Evolutionary conservation across 495 filamentous ascomycete species (phyloP), one percentile per base, ranked within the genome.

Genomic region (Lentithecium fluviatile): DNA sequence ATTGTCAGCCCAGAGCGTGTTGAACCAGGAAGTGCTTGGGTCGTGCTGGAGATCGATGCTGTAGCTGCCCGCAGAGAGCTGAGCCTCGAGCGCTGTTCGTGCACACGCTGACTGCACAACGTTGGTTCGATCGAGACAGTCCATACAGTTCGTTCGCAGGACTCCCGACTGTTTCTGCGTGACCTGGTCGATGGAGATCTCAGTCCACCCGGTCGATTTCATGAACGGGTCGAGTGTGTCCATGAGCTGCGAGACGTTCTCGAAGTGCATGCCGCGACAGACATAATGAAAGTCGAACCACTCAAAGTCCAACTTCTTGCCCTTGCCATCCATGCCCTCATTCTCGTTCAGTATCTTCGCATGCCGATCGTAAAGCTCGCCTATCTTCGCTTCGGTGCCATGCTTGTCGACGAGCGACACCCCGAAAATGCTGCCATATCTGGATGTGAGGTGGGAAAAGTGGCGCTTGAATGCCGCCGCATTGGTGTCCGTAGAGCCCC

Each of bases 281-380:
- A 86, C 85, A 19, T 81, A 78, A 68, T 97, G 93, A 69, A 97
- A 97, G 66, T 97, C 94, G 59, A 97, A 97, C 94, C 94, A 97
- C 71, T 92, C 90, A 66, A 94, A 91, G 0, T 75, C 79, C 29
- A 94, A 72, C 36, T 76, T 61, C 1, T 73, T 71, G n/a, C 75
- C 81, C 2, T 75, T 70, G 21, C 75, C 80, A 47, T 83, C 79
- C 29, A 81, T 76, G 0, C 79, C 79, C 3, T 78, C 75, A 29
- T 82, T 76, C n/a, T 85, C 74, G 58, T 91, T 91, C 37, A 94
- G 73, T 15, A 72, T 69, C 20, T 82, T 69, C 0, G 83, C 79
- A 52, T 81, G 83, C 53, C 82, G 78, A 65, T 94, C 82, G 67
- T 90, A 97, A 59, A 84, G 79, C 45, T 86, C 82, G 20, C 90